Evolutionary conservation across 2,329 filamentous ascomycete genomes (phyloP), one percentile per base, ranked within the genome.

Genomic region (Malbranchea zuffiana): DNA sequence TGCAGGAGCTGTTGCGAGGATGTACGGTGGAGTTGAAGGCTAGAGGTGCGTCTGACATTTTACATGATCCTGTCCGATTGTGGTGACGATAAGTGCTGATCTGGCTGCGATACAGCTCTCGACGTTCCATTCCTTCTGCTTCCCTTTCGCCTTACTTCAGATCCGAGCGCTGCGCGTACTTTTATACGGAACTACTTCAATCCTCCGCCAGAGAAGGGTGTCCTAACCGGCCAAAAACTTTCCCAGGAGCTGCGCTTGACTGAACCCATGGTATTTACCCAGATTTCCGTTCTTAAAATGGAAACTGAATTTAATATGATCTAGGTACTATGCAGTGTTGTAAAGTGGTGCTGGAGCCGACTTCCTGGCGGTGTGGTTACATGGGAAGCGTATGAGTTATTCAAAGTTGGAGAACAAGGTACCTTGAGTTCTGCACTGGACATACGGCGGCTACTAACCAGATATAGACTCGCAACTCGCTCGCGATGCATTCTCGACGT

Each of bases 291-390:
- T 12, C 8, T 32, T 16, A 13, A 20, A 27, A n/a, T 13, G 24
- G 28, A 24, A 38, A 16, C 39, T 47, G 8, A 39, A 34, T 24
- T 41, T 18, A 23, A 32, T 6, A 13, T 40, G 37, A 43, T 36
- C 16, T 37, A 94, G 85, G 86, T 93, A 39, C 74, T 98, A 37
- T 87, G 86, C 46, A 90, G 87, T 51, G 86, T 95, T 27, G 71
- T 90, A 47, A 98, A 96, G 67, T 98, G 90, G 90, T 96, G 88
- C 61, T 98, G 90, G 90, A 87, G 84, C 57, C 77, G 90, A 62
- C 68, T 98, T 34, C 76, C 81, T 27, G 85, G 86, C 41, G 90
- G 90, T 52, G 78, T 98, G 10, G 87, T 98, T 23, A 86, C 85
- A 40, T 96, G 90, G 90, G 86, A 95, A 53, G 85, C 85, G 27